Evolutionary conservation across 2,329 filamentous ascomycete genomes (phyloP).

Genomic region (Pseudocercospora eumusae): DNA sequence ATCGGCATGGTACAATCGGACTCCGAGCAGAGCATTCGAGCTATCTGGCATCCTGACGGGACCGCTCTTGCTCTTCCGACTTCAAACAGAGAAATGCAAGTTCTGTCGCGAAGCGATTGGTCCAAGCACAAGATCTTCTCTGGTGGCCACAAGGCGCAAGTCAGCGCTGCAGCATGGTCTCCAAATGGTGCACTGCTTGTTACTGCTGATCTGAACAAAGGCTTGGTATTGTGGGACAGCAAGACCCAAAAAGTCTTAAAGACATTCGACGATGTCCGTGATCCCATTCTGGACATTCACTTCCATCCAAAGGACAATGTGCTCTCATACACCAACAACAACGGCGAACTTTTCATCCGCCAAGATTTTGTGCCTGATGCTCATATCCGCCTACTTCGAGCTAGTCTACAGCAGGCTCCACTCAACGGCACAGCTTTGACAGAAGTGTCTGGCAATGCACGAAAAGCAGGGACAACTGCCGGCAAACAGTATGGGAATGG

Average conservation of each 20-base stretch:
- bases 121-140: conserved; percentile 79
- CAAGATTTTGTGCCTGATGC: conserved; percentile 62
- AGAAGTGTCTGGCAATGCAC: conserved; percentile 67
- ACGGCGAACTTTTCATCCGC: conserved; percentile 92
- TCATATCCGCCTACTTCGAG: conserved; percentile 51
- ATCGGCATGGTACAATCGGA: conserved; percentile 78
- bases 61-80: conserved; percentile 86
- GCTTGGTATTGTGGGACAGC: conserved; percentile 81
- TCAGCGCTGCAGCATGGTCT: conserved; percentile 89
- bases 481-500: conserved; percentile 49
- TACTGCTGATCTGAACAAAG: conserved; percentile 59
- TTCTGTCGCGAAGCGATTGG: conserved; percentile 88
- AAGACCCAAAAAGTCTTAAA: conserved; percentile 81
- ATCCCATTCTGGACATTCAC: conserved; percentile 78
- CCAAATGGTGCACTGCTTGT: conserved; percentile 88
- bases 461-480: conserved; percentile 59
- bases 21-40: conserved; percentile 70
- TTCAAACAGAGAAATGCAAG: conserved; percentile 75
- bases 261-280: conserved; percentile 67
- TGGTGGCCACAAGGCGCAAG: conserved; percentile 76
- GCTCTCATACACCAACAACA: conserved; percentile 85
- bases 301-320: conserved; percentile 93
- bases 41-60: conserved; percentile 92
- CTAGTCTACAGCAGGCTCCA: conserved; percentile 70
- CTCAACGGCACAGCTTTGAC: conserved; percentile 79